These are phyloP conservation scores for Aspergillus versicolor DNA, from an alignment of 2,329 filamentous ascomycete genomes.

Conservation along the genomic window DNA sequence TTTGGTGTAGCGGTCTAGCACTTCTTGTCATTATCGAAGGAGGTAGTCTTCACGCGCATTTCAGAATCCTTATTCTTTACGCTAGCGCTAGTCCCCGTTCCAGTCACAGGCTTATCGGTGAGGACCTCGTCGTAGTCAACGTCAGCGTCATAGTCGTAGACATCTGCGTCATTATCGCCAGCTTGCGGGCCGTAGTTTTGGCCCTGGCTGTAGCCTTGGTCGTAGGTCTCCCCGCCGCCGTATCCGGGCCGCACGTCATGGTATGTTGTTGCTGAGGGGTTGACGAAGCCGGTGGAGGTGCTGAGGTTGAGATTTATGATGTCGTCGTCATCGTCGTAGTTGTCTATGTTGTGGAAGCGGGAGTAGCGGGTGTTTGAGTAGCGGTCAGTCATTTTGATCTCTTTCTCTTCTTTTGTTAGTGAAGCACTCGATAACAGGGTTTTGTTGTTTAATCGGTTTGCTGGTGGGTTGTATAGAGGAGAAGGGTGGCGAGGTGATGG, in stretches of 20 bases:
- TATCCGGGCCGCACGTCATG: background rate
- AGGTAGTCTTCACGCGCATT: background rate
- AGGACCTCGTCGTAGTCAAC: background rate
- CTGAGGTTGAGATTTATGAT: background rate
- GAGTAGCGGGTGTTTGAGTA: background rate
- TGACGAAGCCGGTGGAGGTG: background rate
- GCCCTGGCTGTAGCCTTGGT: no score
- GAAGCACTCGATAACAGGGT: no score
- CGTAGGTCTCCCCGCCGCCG: no score
- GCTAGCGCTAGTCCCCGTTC: background rate
- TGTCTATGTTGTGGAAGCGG: background rate
- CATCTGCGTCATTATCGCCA: constrained; percentile 1
- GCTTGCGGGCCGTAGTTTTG: background rate
- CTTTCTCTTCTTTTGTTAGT: background rate
- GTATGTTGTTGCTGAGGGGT: background rate
- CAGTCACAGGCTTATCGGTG: background rate
- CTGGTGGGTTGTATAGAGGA: background rate
- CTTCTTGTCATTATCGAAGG: background rate
- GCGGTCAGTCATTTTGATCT: background rate
- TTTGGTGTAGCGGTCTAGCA: no score
- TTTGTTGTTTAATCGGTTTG: background rate
- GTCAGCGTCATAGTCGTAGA: background rate
- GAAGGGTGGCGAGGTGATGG: background rate
- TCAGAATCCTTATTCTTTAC: background rate
- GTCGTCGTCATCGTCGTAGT: background rate